phyloP scores from a whole-genome alignment of 73 alveolate species.

The Stentor coeruleus region DNA sequence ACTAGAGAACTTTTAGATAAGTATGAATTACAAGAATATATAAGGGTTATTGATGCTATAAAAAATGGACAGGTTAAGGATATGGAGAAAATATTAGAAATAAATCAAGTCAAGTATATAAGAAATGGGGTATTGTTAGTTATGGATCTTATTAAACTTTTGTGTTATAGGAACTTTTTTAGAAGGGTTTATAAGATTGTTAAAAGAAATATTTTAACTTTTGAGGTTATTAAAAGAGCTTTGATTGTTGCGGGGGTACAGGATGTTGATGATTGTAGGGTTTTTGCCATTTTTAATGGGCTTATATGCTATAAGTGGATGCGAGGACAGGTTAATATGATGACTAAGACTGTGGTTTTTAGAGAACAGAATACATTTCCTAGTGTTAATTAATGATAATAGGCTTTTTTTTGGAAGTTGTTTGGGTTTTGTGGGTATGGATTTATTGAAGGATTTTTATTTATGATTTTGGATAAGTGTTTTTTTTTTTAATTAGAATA shows the following conservation, averaged over 20 bases:
- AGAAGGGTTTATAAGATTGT: slow-evolving; percentile 21
- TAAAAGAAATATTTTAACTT: neutral
- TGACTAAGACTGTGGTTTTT: too few relatives aligned
- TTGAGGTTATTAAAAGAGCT: neutral
- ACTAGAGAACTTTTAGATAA: slow-evolving; percentile 19
- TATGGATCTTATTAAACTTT: slow-evolving; percentile 41
- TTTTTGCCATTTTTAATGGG: neutral
- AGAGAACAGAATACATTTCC: too few relatives aligned
- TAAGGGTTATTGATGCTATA: slow-evolving; percentile 27
- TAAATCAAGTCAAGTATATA: slow-evolving; percentile 33
- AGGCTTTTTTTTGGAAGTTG: too few relatives aligned
- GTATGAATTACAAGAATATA: slow-evolving; percentile 36
- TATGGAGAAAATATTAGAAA: slow-evolving; percentile 30
- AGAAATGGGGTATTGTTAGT: slow-evolving; percentile 40
- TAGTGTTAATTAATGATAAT: too few relatives aligned
- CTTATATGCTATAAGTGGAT: too few relatives aligned
- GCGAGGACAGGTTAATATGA: too few relatives aligned
- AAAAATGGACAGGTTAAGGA: slow-evolving; percentile 34
- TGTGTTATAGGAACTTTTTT: slow-evolving; percentile 39
- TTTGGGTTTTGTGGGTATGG: too few relatives aligned
- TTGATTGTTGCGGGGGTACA: slow-evolving; percentile 21
- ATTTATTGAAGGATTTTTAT: too few relatives aligned
- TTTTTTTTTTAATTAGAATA: too few relatives aligned
- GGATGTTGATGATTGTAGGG: neutral
- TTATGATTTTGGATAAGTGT: too few relatives aligned